Conservation (phyloP, 2,329 filamentous ascomycete genomes). For the Microdochium trichocladiopsis region DNA sequence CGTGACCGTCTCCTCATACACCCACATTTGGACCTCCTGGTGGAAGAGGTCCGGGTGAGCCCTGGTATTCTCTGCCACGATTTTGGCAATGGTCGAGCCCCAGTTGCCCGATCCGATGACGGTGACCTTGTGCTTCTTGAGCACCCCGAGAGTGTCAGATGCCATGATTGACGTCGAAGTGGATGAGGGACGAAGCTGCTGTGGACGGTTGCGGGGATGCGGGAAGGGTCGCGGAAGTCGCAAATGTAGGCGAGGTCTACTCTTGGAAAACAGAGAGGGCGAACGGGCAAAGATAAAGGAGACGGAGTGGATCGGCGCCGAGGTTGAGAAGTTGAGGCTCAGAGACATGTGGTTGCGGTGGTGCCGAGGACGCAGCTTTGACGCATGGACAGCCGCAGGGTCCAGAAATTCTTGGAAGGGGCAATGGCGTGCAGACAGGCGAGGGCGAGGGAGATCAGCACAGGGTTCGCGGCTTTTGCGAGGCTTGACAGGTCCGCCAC, state of each 20-base stretch:
- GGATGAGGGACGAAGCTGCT: background rate
- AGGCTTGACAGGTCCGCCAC: background rate
- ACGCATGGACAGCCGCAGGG: background rate
- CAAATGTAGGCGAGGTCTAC: background rate
- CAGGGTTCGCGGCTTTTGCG: background rate
- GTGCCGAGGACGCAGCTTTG: background rate
- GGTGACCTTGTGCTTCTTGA: slow-evolving; percentile 84
- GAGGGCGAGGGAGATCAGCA: background rate
- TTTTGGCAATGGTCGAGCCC: slow-evolving; percentile 97
- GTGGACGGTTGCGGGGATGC: background rate
- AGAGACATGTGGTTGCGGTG: background rate
- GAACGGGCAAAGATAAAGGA: background rate
- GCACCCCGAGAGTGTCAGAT: slow-evolving; percentile 20
- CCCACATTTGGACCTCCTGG: slow-evolving; percentile 94
- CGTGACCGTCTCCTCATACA: slow-evolving; percentile 85
- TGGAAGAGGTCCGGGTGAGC: slow-evolving; percentile 77
- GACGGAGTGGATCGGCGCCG: background rate
- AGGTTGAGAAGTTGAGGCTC: background rate
- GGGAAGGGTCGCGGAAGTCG: too few species aligned
- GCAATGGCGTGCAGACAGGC: background rate
- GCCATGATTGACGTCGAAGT: background rate
- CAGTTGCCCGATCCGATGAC: slow-evolving; percentile 96
- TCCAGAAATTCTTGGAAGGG: background rate
- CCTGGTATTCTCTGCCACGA: slow-evolving; percentile 85
- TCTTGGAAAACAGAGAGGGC: background rate